Conservation (phyloP, 139 green algal species). For the Dunaliella primolecta region DNA sequence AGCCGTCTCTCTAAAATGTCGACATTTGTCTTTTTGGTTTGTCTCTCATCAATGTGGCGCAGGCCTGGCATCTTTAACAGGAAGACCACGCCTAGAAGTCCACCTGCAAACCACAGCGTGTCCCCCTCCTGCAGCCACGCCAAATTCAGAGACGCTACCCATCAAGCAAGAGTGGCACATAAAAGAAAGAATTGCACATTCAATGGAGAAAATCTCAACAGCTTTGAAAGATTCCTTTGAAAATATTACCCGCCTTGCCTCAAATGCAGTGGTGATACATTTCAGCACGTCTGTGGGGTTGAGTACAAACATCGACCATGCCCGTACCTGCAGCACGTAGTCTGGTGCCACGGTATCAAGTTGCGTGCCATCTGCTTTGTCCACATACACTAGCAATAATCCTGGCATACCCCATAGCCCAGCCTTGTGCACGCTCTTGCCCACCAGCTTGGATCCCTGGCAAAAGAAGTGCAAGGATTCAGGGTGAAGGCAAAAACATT, state of each 20-base stretch:
- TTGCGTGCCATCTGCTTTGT: background rate
- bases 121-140: slow-evolving; percentile 68
- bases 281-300: too few species aligned
- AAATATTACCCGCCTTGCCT: too few species aligned
- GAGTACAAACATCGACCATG: too few species aligned
- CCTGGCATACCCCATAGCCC: slow-evolving; percentile 26
- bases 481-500: too few species aligned
- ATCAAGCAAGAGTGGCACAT: too few species aligned
- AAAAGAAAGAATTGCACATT: too few species aligned
- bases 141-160: too few species aligned
- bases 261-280: too few species aligned
- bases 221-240: background rate
- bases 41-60: slow-evolving; percentile 17
- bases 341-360: slow-evolving; percentile 10
- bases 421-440: slow-evolving; percentile 14
- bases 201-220: background rate
- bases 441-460: too few species aligned
- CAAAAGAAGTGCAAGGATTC: too few species aligned
- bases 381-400: slow-evolving; percentile 12
- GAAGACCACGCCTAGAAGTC: slow-evolving; percentile 21
- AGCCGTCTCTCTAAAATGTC: slow-evolving; percentile 25
- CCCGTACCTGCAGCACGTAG: slow-evolving; percentile 23
- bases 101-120: slow-evolving; percentile 72
- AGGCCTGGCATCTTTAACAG: slow-evolving; percentile 26
- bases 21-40: slow-evolving; percentile 22